phyloP scores from a whole-genome alignment of 345 rosid species.

The Combretum micranthum region DNA sequence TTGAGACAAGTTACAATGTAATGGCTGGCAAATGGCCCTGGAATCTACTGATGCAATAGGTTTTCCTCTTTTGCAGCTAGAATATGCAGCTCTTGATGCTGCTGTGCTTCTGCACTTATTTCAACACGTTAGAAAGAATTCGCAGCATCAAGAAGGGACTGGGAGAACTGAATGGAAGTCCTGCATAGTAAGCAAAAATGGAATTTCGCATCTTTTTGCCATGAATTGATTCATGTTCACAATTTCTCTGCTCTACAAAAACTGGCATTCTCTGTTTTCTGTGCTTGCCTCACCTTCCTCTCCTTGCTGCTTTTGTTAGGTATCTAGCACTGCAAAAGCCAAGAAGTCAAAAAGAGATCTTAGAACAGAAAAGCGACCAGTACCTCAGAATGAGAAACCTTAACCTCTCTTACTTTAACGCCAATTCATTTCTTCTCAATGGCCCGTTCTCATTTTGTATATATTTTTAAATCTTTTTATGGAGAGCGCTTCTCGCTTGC shows the following conservation, averaged over 20 bases:
- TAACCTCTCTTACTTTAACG: no score
- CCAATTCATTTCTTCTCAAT: no score
- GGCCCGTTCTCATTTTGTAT: no score
- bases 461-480: no score
- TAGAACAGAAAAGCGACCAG: constrained; percentile 2
- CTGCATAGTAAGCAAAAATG: constrained; percentile 45
- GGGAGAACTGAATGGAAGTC: constrained; percentile 69
- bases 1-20: no score
- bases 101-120: constrained; percentile 83
- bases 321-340: constrained; percentile 51
- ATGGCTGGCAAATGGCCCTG: no score
- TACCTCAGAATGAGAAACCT: not conserved
- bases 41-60: not conserved
- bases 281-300: not conserved
- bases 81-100: constrained; percentile 92
- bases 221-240: no score
- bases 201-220: not conserved
- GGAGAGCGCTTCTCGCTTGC: no score
- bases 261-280: not conserved
- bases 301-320: constrained; percentile 14
- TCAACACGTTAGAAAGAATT: constrained; percentile 30
- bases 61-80: constrained; percentile 45
- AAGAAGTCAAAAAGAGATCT: constrained; percentile 35
- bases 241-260: not conserved
- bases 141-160: constrained; percentile 33